These are phyloP conservation scores for Boletellus ananas DNA, from an alignment of 768 basidiomycete species.

Conservation along the genomic window DNA sequence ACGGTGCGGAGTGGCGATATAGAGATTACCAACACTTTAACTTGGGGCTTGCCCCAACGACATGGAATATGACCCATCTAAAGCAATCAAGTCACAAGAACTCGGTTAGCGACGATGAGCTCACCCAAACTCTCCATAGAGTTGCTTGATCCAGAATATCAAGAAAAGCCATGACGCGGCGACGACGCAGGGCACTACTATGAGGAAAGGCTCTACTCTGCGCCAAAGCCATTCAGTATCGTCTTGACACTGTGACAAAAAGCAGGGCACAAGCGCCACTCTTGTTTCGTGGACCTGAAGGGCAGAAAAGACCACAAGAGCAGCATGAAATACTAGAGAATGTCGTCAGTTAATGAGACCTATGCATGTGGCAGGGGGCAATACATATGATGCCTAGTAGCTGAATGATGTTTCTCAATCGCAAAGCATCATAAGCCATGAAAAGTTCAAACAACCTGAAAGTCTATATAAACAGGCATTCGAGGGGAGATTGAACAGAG, in stretches of 20 bases:
- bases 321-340: slow-evolving; percentile 60
- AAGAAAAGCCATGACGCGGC: slow-evolving; percentile 61
- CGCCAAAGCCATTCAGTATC: slow-evolving; percentile 56
- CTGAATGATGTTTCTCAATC: slow-evolving; percentile 75
- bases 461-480: not conserved
- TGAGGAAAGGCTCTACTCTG: slow-evolving; percentile 60
- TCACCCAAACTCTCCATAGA: slow-evolving; percentile 83
- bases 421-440: slow-evolving; percentile 81
- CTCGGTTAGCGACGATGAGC: slow-evolving; percentile 17
- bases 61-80: slow-evolving; percentile 90
- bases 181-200: slow-evolving; percentile 70
- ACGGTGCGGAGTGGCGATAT: not conserved
- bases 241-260: slow-evolving; percentile 39
- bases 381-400: slow-evolving; percentile 67
- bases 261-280: slow-evolving; percentile 46
- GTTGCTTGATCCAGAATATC: slow-evolving; percentile 63
- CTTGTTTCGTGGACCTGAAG: slow-evolving; percentile 78
- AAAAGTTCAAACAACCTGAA: slow-evolving; percentile 73
- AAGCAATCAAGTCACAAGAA: slow-evolving; percentile 2
- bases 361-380: slow-evolving; percentile 16
- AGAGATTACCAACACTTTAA: slow-evolving; percentile 62
- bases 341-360: slow-evolving; percentile 3
- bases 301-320: slow-evolving; percentile 67
- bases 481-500: slow-evolving; percentile 1
- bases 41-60: slow-evolving; percentile 80